phyloP scores from a whole-genome alignment of 2,329 filamentous ascomycete species.

The Onygenales sp. region DNA sequence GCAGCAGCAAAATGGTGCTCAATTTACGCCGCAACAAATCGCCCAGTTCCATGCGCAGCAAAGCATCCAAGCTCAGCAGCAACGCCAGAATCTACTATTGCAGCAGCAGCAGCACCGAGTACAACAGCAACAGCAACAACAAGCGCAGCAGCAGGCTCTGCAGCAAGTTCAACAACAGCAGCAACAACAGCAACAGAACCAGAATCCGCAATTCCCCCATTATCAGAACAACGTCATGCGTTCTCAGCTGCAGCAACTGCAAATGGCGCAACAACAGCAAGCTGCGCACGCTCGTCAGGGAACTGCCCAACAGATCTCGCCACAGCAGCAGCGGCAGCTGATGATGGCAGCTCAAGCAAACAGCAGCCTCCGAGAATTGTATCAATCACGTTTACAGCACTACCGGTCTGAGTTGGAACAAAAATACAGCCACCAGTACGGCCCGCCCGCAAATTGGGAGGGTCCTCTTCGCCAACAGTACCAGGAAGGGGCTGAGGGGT shows the following conservation, averaged over 20 bases:
- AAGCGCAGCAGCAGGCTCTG: slow-evolving; percentile 15
- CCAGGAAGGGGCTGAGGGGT: slow-evolving; percentile 25
- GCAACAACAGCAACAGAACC: slow-evolving; percentile 20
- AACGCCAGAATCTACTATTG: slow-evolving; percentile 15
- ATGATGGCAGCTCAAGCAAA: slow-evolving; percentile 31
- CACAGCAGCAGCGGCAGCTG: slow-evolving; percentile 29
- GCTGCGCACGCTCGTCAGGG: slow-evolving; percentile 19
- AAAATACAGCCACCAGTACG: slow-evolving; percentile 29
- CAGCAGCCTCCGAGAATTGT: slow-evolving; percentile 19
- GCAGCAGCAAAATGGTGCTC: slow-evolving; percentile 22
- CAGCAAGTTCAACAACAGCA: slow-evolving; percentile 13
- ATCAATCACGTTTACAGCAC: slow-evolving; percentile 17
- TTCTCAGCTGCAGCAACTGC: slow-evolving; percentile 21
- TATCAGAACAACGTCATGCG: too few relatives aligned
- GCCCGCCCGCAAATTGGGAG: slow-evolving; percentile 29
- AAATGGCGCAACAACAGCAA: slow-evolving; percentile 26
- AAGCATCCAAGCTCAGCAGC: slow-evolving; percentile 16
- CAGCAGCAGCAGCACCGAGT: slow-evolving; percentile 14
- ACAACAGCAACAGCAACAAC: slow-evolving; percentile 25
- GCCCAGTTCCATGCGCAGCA: not conserved
- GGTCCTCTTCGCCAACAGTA: slow-evolving; percentile 30
- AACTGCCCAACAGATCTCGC: slow-evolving; percentile 24
- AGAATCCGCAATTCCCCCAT: slow-evolving; percentile 17
- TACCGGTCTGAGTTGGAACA: slow-evolving; percentile 29
- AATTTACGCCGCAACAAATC: not conserved